Percentiles rank a stretch among this genome's conserved stretches.
These are phyloP conservation scores for Arxiozyma slooffiae DNA, from an alignment of 1,139 yeast genomes.

Conservation along the genomic window DNA sequence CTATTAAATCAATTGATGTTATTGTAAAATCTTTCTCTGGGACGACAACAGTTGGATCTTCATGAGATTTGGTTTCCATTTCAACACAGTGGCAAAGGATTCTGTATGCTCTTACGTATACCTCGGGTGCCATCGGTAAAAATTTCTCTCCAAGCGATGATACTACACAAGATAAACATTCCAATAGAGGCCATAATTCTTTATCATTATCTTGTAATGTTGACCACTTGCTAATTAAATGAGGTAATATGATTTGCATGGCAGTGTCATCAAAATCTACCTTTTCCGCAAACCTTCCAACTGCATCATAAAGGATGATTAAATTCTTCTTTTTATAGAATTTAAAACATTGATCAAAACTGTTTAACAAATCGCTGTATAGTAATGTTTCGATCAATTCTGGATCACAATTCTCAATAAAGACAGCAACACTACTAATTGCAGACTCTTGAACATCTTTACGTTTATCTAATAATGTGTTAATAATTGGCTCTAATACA, in stretches of 20 bases:
- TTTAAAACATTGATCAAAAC: constrained; percentile 63
- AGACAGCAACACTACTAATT: constrained; percentile 74
- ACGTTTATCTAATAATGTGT: constrained; percentile 68
- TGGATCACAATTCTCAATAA: constrained; percentile 67
- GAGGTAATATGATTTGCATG: constrained; percentile 61
- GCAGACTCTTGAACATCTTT: constrained; percentile 94
- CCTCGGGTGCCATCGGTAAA: constrained; percentile 83
- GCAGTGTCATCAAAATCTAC: constrained; percentile 48
- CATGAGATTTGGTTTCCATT: constrained; percentile 52
- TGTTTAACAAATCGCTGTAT: constrained; percentile 56
- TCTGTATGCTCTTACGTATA: constrained; percentile 68
- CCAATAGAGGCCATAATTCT: constrained; percentile 83
- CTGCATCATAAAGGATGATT: constrained; percentile 75
- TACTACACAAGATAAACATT: constrained; percentile 86
- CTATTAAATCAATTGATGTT: constrained; percentile 79
- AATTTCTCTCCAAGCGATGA: constrained; percentile 76
- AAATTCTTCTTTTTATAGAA: constrained; percentile 75
- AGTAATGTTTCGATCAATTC: constrained; percentile 44
- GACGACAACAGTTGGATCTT: constrained; percentile 59
- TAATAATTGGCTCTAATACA: constrained; percentile 65
- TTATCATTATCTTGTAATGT: constrained; percentile 62
- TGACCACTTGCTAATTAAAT: constrained; percentile 74
- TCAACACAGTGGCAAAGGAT: constrained; percentile 63
- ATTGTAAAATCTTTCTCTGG: constrained; percentile 90
- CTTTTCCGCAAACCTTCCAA: constrained; percentile 83